These are phyloP conservation scores for Russula olivacea DNA, from an alignment of 768 basidiomycete species.

Conservation along the genomic window DNA sequence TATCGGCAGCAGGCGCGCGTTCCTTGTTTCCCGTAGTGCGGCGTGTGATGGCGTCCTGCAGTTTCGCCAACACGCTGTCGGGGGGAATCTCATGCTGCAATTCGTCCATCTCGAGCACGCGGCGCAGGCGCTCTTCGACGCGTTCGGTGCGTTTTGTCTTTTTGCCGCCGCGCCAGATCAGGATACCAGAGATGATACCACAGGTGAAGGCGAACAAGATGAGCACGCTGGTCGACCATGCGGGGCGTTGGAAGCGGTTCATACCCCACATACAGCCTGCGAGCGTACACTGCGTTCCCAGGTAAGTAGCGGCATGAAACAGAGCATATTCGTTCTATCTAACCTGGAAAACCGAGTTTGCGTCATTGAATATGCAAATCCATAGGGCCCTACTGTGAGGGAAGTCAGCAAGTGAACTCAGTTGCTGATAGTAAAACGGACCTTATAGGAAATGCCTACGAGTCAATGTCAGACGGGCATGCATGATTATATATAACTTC, in stretches of 20 bases:
- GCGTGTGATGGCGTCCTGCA: conserved; percentile 9
- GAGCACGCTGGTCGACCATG: conserved; percentile 61
- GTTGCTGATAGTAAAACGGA: conserved; percentile 29
- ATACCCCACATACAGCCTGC: conserved; percentile 80
- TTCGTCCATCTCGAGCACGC: conserved; percentile 36
- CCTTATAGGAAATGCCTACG: conserved; percentile 66
- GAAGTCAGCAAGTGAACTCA: neutral
- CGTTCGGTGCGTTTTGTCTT: conserved; percentile 61
- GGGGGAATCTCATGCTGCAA: neutral
- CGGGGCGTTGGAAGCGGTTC: conserved; percentile 61
- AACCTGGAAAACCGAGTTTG: conserved; percentile 79
- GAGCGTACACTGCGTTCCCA: conserved; percentile 44
- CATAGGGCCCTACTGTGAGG: conserved; percentile 52
- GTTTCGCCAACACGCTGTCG: conserved; percentile 6
- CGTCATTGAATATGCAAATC: conserved; percentile 67
- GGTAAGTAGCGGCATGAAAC: conserved; percentile 12
- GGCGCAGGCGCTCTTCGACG: conserved; percentile 55
- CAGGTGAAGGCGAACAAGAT: conserved; percentile 72
- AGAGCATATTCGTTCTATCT: conserved; percentile 7
- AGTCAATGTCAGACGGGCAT: conserved; percentile 32
- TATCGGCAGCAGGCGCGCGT: neutral
- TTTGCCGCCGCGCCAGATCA: conserved; percentile 70
- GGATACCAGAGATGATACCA: conserved; percentile 64
- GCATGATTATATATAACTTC: conserved; percentile 12
- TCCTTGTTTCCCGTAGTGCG: neutral